Evolutionary conservation across 2,329 filamentous ascomycete species (phyloP).

Genomic region (Ceratocystiopsis minuta): DNA sequence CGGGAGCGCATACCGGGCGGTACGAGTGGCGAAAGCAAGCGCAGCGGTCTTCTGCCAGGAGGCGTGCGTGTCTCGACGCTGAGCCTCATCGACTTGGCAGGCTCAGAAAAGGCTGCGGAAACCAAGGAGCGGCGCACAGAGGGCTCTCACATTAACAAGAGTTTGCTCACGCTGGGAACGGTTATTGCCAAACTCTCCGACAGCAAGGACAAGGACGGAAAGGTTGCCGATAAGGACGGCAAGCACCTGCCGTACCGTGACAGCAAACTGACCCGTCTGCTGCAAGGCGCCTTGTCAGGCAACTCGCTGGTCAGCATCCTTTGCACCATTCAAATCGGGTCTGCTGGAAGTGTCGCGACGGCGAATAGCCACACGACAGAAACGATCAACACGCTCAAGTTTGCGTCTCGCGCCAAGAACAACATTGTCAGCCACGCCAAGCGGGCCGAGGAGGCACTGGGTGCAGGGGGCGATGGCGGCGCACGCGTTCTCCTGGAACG

Average conservation of each 20-base stretch:
- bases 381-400: slow-evolving; percentile 91
- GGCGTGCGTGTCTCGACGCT: slow-evolving; percentile 90
- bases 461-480: slow-evolving; percentile 63
- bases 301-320: slow-evolving; percentile 93
- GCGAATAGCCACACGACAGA: slow-evolving; percentile 65
- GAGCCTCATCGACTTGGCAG: slow-evolving; percentile 88
- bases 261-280: slow-evolving; percentile 83
- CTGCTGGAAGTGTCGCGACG: slow-evolving; percentile 50
- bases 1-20: slow-evolving; percentile 59
- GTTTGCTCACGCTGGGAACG: slow-evolving; percentile 79
- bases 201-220: slow-evolving; percentile 64
- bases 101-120: slow-evolving; percentile 89
- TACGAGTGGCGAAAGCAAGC: slow-evolving; percentile 36
- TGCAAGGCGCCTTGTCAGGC: slow-evolving; percentile 84
- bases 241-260: slow-evolving; percentile 94
- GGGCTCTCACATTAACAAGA: slow-evolving; percentile 97
- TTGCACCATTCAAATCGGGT: slow-evolving; percentile 86
- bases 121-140: slow-evolving; percentile 86
- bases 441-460: slow-evolving; percentile 75
- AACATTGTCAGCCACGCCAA: slow-evolving; percentile 96
- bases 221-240: slow-evolving; percentile 57
- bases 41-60: slow-evolving; percentile 56
- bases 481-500: slow-evolving; percentile 77
- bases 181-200: slow-evolving; percentile 89
- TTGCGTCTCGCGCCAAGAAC: slow-evolving; percentile 91